phyloP scores from a whole-genome alignment of 768 basidiomycete genomes.

The Mrakia blollopis region DNA sequence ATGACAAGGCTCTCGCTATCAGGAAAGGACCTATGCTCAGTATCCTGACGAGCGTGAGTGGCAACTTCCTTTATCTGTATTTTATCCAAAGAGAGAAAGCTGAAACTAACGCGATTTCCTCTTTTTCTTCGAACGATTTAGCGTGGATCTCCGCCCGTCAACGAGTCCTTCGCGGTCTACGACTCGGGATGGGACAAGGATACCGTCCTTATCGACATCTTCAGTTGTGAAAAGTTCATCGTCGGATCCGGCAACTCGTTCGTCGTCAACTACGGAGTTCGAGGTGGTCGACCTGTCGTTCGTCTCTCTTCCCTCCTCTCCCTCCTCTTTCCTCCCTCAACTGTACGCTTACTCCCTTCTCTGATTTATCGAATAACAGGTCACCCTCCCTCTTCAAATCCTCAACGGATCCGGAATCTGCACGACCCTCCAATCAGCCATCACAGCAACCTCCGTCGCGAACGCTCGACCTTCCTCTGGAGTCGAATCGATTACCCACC shows the following conservation, averaged over 20 bases:
- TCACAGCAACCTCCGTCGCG: neutral
- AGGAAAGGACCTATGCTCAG: constrained; percentile 31
- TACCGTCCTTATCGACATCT: constrained; percentile 47
- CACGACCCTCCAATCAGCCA: constrained; percentile 5
- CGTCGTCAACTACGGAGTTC: constrained; percentile 53
- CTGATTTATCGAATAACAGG: neutral
- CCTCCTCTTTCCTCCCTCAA: too few relatives aligned
- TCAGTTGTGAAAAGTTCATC: constrained; percentile 63
- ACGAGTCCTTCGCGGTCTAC: constrained; percentile 58
- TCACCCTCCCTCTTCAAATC: constrained; percentile 19
- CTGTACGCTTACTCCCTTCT: neutral
- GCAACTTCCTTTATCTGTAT: constrained; percentile 48
- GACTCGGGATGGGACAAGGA: constrained; percentile 53
- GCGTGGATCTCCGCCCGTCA: constrained; percentile 49
- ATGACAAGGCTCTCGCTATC: constrained; percentile 32
- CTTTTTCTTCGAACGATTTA: constrained; percentile 10
- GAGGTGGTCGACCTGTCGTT: constrained; percentile 32
- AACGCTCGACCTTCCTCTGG: neutral
- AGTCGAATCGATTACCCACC: neutral
- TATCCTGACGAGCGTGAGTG: constrained; percentile 41
- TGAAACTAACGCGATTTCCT: neutral
- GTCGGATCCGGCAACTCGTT: constrained; percentile 64
- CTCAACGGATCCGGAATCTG: constrained; percentile 30
- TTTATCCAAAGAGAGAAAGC: constrained; percentile 56
- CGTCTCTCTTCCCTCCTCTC: neutral